A percentile compares a stretch with the other conserved stretches of the same genome.
phyloP scores from a whole-genome alignment of 2,329 filamentous ascomycete genomes.

The Cladosporium sp. region DNA sequence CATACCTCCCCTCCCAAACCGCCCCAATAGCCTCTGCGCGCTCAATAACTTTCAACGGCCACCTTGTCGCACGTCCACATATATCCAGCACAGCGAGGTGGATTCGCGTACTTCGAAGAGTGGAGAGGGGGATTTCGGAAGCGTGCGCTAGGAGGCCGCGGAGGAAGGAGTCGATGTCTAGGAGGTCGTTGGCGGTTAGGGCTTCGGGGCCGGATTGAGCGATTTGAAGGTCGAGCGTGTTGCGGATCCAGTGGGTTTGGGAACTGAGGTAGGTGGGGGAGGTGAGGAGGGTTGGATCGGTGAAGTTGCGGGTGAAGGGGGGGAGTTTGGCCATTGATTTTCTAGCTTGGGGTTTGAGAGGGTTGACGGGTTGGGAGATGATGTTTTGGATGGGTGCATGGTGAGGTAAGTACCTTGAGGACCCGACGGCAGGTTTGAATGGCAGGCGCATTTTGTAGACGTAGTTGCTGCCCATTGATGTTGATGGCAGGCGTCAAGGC shows the following conservation, averaged over 20 bases:
- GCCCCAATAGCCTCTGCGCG: conserved; percentile 40
- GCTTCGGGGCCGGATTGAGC: conserved; percentile 42
- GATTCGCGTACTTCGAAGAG: conserved; percentile 42
- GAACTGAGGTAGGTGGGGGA: neutral
- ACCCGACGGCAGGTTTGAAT: neutral
- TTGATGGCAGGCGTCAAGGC: no score
- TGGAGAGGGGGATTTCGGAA: conserved; percentile 28
- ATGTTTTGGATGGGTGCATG: neutral
- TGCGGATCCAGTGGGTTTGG: conserved; percentile 39
- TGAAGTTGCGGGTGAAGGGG: conserved; percentile 3
- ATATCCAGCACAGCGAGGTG: conserved; percentile 42
- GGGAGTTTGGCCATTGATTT: neutral
- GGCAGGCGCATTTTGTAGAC: neutral
- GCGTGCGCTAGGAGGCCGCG: conserved; percentile 16
- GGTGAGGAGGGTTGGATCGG: neutral
- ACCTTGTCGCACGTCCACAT: conserved; percentile 42
- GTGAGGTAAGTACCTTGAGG: neutral
- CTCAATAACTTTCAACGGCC: conserved; percentile 42
- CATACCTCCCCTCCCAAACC: conserved; percentile 30
- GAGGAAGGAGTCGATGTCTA: conserved; percentile 15
- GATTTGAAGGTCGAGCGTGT: conserved; percentile 42
- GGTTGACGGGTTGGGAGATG: neutral
- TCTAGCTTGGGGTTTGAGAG: neutral
- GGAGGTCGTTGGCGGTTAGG: conserved; percentile 38
- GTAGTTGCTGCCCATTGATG: no score